Evolutionary conservation across 2,329 filamentous ascomycete genomes (phyloP), one percentile per base, ranked within the genome.

Genomic region (Periconia sp.): DNA sequence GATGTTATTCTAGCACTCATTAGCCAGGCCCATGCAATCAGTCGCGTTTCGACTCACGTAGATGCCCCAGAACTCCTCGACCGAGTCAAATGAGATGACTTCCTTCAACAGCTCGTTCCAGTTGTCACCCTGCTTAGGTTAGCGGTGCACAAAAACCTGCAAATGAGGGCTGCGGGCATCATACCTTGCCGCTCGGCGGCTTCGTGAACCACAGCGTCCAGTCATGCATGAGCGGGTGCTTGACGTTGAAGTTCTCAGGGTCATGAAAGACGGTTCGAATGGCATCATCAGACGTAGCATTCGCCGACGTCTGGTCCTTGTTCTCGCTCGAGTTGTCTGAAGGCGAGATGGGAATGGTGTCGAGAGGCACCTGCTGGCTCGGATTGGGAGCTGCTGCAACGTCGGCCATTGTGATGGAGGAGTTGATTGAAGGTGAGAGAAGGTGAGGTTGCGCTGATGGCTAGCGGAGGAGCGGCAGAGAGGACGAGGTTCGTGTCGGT

Each of bases 151-250:
- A 13, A 36, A 15, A 16, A 28, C 39, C n/a, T n/a, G n/a, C n/a
- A n/a, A n/a, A n/a, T n/a, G 36, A 13, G 17, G 21, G 8, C 15
- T 17, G 24, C 36, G 32, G 15, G 18, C 24, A 18, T 40, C 78
- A 47, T 74, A 94, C 91, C 87, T 95, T 96, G 77, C 91, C 92
- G 70, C 86, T 95, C 30, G 92, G 88, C 40, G 94, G 92, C 83
- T 97, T 97, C 65, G 92, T 97, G 80, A 97, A 99, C 95, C 95
- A 99, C 43, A 99, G 80, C 46, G 94, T 97, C 94, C 94, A 99
- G 70, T 89, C 88, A 80, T 96, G 88, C 82, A 95, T 92, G 49
- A 99, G 82, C 57, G 92, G 92, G 73, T 99, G 94, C 82, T 97
- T 99, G 74, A 99, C 94, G 65, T 95, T 99, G 83, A 99, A 99